Base-by-base conservation (phyloP, 129 eudicot genomes). In the Centrapalus pauciflorus region DNA sequence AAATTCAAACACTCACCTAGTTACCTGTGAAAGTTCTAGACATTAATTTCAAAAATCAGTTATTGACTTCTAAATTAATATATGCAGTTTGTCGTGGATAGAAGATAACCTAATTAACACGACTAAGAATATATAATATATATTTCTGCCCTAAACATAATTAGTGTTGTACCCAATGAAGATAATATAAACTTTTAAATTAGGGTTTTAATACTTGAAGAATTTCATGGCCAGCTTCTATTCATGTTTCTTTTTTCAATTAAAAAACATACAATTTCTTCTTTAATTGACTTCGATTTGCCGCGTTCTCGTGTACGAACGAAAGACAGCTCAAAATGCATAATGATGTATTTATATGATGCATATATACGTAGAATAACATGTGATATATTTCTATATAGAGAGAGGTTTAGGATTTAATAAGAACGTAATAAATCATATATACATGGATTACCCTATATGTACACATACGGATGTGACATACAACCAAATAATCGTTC, bases 171-270 rank as follows among this genome's bases (percentile, higher is more conserved):
- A 26, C 34, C 72, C 30, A 52, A 51, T 37, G 32, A 51, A 51
- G 72, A 67, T 67, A 51, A 67, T 32, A 51, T 33, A 67, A 67
- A 37, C 23, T 67, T 50, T n/a, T 45, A 10, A 35, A 34, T 67
- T 50, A 51, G 33, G 10, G 34, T 26, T 51, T 45, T 50, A 50
- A 50, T 50, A 33, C 6, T 48, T 20, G 30, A 30, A 65, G 32
- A 29, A 65, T 28, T 65, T 48, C 29, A 65, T 65, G 70, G 59
- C 59, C 58, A 46, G 70, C 70, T 45, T 27, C 2, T 9, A 49
- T 27, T 45, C 51, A 27, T 35, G 2, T 60, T 0, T 6, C 3
- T 33, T 34, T 6, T 33, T 60, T n/a, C n/a, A n/a, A n/a, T n/a
- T n/a, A n/a, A n/a, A n/a, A n/a, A n/a, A n/a, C n/a, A n/a, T n/a